phyloP scores from a whole-genome alignment of 495 filamentous ascomycete species.

The Immersiella caudata region DNA sequence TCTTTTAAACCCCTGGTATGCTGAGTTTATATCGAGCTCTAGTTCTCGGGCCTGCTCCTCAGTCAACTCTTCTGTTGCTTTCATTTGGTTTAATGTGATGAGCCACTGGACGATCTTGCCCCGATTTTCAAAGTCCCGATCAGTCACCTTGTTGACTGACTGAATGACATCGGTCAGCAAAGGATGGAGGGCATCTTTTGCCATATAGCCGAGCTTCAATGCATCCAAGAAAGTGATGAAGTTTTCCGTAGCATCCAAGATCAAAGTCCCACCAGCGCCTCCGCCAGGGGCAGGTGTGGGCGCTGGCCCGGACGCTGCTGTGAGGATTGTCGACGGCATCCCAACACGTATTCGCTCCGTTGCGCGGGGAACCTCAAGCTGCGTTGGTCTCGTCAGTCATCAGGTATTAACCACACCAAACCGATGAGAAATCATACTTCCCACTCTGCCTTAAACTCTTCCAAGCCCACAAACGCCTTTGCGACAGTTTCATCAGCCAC shows the following conservation, averaged over 20 bases:
- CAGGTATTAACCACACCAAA: not conserved
- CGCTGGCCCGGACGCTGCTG: conserved; percentile 51
- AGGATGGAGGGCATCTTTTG: conserved; percentile 95
- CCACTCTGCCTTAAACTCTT: conserved; percentile 93
- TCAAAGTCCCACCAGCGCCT: conserved; percentile 70
- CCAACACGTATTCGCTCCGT: conserved; percentile 91
- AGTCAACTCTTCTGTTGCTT: conserved; percentile 84
- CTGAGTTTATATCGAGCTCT: conserved; percentile 83
- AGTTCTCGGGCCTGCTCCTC: conserved; percentile 88
- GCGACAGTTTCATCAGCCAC: conserved; percentile 84
- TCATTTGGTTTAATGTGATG: conserved; percentile 96
- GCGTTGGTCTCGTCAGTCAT: conserved; percentile 12
- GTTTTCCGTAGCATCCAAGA: conserved; percentile 87
- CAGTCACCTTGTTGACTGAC: conserved; percentile 93
- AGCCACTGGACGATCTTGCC: conserved; percentile 98
- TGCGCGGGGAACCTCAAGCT: conserved; percentile 94
- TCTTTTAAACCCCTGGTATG: conserved; percentile 87
- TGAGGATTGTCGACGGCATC: conserved; percentile 67
- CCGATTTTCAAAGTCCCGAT: conserved; percentile 87
- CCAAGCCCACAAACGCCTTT: conserved; percentile 79
- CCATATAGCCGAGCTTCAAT: conserved; percentile 80
- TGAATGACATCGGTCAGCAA: conserved; percentile 93
- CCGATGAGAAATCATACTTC: conserved; percentile 59
- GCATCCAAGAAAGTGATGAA: conserved; percentile 99
- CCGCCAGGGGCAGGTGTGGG: conserved; percentile 49